Percentiles rank a stretch among this genome's conserved stretches.
These are phyloP conservation scores for Neltuma alba DNA, from an alignment of 306 rosid species.

Conservation along the genomic window DNA sequence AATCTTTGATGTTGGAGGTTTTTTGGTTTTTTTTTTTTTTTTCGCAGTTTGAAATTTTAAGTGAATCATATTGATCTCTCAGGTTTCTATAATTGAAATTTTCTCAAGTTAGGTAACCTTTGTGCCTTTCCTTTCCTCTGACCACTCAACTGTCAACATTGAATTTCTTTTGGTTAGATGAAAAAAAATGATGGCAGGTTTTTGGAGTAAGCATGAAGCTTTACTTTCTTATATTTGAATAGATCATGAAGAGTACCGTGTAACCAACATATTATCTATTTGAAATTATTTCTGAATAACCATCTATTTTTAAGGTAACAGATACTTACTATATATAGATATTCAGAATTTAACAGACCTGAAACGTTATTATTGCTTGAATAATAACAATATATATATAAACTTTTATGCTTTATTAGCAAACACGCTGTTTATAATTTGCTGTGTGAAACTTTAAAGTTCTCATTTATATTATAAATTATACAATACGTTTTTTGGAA, in stretches of 20 bases:
- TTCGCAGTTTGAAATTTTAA: neutral
- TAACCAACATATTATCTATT: too few relatives aligned
- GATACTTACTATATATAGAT: neutral
- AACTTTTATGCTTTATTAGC: neutral
- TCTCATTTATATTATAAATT: too few relatives aligned
- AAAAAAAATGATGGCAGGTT: too few relatives aligned
- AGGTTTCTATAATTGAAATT: neutral
- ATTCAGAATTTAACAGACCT: neutral
- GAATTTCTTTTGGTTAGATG: too few relatives aligned
- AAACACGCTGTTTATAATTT: neutral
- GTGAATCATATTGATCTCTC: neutral
- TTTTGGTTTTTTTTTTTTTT: neutral
- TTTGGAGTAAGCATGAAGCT: neutral
- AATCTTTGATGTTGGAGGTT: neutral
- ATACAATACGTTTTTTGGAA: too few relatives aligned
- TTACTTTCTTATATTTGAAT: too few relatives aligned
- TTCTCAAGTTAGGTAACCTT: too few relatives aligned
- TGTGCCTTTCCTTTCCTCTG: too few relatives aligned
- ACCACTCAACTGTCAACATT: too few relatives aligned
- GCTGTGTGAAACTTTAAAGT: too few relatives aligned
- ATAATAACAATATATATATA: too few relatives aligned
- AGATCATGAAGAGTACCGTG: neutral
- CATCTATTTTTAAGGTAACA: neutral
- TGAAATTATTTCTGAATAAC: neutral
- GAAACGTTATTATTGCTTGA: too few relatives aligned